Evolutionary conservation across 2,329 filamentous ascomycete species (phyloP), one percentile per base, ranked within the genome.

Genomic region (Plenodomus tracheiphilus): DNA sequence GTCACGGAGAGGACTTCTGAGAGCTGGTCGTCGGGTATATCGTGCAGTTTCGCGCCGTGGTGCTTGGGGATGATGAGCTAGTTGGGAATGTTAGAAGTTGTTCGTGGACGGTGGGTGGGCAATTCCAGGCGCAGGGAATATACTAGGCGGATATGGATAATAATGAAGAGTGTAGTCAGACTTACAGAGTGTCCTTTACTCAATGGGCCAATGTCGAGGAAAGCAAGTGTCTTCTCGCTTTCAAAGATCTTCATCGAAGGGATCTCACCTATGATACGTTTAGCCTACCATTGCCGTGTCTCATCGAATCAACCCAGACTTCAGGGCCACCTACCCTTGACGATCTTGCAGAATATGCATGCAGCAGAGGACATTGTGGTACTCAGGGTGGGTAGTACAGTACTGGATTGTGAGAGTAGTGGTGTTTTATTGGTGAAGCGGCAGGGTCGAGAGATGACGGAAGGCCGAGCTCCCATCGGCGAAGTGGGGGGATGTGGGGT

Each of bases 231-330:
- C 78, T 93, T 96, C 32, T 96, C 89, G 65, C 84, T 94, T 77
- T 99, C 94, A 71, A 90, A 92, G 75, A 99, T 86, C 83, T 97
- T 99, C 81, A 97, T 87, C 63, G 85, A 93, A 41, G 94, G 94
- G 73, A 99, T 97, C 54, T 97, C 93, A 59, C 92, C 92, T 97
- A n/a, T n/a, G n/a, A n/a, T n/a, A n/a, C n/a, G n/a, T n/a, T n/a
- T n/a, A n/a, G n/a, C n/a, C n/a, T n/a, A n/a, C n/a, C n/a, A n/a
- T n/a, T n/a, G n/a, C n/a, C n/a, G n/a, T n/a, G n/a, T n/a, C n/a
- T n/a, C n/a, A n/a, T n/a, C n/a, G n/a, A n/a, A n/a, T n/a, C n/a
- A n/a, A n/a, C n/a, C n/a, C n/a, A n/a, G n/a, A n/a, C n/a, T n/a
- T n/a, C n/a, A n/a, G 28, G 9, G 4, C 21, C 20, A 39, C 64